Percentiles rank a stretch among this genome's conserved stretches.
Evolutionary conservation across 2,329 filamentous ascomycete species (phyloP).

Genomic region (Pseudogymnoascus sp.): DNA sequence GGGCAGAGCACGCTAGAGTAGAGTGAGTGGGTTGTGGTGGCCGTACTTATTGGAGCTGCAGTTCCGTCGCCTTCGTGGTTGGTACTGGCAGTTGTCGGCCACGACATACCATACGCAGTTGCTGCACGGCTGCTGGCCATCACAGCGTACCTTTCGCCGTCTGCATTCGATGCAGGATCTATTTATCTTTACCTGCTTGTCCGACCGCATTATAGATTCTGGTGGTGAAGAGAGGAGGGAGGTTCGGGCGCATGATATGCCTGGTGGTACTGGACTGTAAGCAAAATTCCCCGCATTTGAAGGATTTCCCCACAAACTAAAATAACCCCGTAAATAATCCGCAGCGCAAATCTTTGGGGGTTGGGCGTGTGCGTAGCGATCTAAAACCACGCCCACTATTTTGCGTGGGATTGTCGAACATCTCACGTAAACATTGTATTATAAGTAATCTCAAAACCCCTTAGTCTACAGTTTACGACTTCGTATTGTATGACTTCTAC

Average conservation of each 20-base stretch:
- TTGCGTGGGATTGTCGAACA: not conserved
- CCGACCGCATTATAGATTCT: conserved; percentile 4
- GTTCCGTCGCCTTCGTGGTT: conserved; percentile 9
- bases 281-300: conserved; percentile 5
- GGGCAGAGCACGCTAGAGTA: conserved; percentile 1
- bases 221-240: not conserved
- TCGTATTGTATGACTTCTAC: not conserved
- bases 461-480: not conserved
- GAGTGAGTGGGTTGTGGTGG: not conserved
- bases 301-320: conserved; percentile 2
- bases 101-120: conserved; percentile 10
- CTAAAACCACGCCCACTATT: not conserved
- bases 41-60: conserved; percentile 6
- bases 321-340: not conserved
- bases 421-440: not conserved
- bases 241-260: not conserved
- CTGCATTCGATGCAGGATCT: conserved; percentile 11
- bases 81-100: conserved; percentile 9
- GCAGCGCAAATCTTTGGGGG: not conserved
- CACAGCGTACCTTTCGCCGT: conserved; percentile 11
- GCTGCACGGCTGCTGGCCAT: conserved; percentile 9
- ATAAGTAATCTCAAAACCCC: not conserved
- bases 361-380: not conserved
- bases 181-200: conserved; percentile 11
- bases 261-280: not conserved